Evolutionary conservation across 306 rosid genomes (phyloP).

Genomic region (Medicago ruthenica): DNA sequence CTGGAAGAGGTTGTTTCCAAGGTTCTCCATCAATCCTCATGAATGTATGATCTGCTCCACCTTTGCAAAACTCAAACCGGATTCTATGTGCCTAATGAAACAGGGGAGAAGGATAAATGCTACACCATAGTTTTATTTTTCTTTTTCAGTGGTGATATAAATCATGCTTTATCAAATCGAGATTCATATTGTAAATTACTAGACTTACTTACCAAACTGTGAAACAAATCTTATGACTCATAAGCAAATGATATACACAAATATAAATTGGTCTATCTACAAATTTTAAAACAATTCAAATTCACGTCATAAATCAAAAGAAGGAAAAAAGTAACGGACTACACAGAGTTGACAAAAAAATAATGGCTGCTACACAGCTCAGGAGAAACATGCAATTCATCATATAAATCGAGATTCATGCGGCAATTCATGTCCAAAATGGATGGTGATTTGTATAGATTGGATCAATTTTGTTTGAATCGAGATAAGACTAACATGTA

Average conservation of each 20-base stretch:
- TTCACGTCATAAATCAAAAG: neutral
- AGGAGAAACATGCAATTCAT: neutral
- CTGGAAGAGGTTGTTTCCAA: slow-evolving; percentile 96
- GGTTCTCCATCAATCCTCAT: slow-evolving; percentile 98
- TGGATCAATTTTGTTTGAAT: neutral
- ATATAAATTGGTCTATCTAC: neutral
- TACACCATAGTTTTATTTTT: neutral
- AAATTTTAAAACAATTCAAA: neutral
- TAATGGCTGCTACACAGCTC: neutral
- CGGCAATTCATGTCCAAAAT: neutral
- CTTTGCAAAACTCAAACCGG: slow-evolving; percentile 80
- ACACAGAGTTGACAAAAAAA: neutral
- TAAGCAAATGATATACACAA: no score
- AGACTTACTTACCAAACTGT: neutral
- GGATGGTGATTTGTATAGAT: no score
- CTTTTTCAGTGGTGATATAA: neutral
- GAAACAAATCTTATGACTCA: neutral
- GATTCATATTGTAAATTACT: neutral
- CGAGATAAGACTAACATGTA: neutral
- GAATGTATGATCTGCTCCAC: slow-evolving; percentile 72
- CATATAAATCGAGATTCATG: no score
- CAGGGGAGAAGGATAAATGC: neutral
- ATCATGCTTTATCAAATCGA: neutral
- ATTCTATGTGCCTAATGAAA: slow-evolving; percentile 70
- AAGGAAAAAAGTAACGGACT: neutral